A percentile compares a stretch with the other conserved stretches of the same genome.
These are phyloP conservation scores for Metschnikowia vanudenii DNA, from an alignment of 805 yeast species.

Conservation along the genomic window DNA sequence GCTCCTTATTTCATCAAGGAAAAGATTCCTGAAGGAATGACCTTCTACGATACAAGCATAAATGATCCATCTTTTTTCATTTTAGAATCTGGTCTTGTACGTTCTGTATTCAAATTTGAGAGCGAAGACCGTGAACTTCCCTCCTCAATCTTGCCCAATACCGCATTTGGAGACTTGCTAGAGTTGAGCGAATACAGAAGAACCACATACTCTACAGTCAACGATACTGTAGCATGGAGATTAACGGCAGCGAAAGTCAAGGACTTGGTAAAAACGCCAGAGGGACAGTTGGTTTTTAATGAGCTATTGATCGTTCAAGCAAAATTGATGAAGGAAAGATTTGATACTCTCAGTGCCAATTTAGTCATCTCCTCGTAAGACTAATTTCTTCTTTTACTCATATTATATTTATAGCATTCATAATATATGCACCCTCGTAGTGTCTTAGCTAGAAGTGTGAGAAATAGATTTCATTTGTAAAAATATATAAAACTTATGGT, in stretches of 20 bases:
- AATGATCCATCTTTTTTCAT: conserved; percentile 54
- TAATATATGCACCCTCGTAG: not conserved
- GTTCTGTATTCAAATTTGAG: conserved; percentile 38
- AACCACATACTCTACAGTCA: conserved; percentile 53
- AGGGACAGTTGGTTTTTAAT: conserved; percentile 53
- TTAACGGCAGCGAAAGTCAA: conserved; percentile 48
- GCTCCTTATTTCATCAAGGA: conserved; percentile 53
- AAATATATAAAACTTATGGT: not conserved
- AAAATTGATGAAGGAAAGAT: conserved; percentile 65
- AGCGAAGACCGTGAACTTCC: conserved; percentile 36
- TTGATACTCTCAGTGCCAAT: conserved; percentile 73
- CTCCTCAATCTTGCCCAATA: conserved; percentile 60
- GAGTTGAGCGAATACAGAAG: conserved; percentile 38
- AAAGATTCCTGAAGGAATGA: conserved; percentile 44
- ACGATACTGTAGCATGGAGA: conserved; percentile 68
- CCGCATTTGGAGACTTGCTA: conserved; percentile 65
- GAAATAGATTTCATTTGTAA: no score
- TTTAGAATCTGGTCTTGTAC: conserved; percentile 49
- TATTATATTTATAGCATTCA: not conserved
- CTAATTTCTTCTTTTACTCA: not conserved
- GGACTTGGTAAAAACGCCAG: conserved; percentile 42
- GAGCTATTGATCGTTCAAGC: conserved; percentile 65
- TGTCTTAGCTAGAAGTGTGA: no score
- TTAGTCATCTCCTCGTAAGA: conserved; percentile 57
- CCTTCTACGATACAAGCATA: conserved; percentile 45